phyloP scores from a whole-genome alignment of 1,284 basidiomycete genomes.

The Puccinia horiana region DNA sequence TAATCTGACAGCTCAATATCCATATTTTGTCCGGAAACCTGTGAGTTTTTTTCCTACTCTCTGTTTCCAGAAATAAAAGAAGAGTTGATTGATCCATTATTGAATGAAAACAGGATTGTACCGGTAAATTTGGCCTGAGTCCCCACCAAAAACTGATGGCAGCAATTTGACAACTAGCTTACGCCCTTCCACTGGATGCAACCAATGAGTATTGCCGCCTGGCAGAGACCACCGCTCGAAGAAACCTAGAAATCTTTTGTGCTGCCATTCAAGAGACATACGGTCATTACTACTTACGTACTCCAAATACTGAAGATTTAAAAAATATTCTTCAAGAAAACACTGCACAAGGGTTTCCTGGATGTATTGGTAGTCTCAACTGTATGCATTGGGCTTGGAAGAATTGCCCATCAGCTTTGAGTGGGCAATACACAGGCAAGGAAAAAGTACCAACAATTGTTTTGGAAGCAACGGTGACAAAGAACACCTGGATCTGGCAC shows the following conservation, averaged over 20 bases:
- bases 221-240: not conserved
- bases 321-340: not conserved
- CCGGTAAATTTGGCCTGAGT: not conserved
- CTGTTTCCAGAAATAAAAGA: too few relatives aligned
- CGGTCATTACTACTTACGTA: not conserved
- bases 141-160: not conserved
- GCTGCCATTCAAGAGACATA: not conserved
- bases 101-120: not conserved
- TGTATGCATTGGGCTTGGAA: conserved; percentile 25
- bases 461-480: not conserved
- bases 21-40: not conserved
- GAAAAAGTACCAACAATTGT: conserved; percentile 21
- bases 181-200: not conserved
- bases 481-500: conserved; percentile 26
- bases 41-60: too few relatives aligned
- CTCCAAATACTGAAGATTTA: not conserved
- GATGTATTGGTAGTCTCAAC: conserved; percentile 2
- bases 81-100: too few relatives aligned
- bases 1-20: not conserved
- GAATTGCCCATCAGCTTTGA: conserved; percentile 5
- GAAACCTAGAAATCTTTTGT: not conserved
- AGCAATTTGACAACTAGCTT: not conserved
- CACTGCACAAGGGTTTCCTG: not conserved
- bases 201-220: conserved; percentile 14
- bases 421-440: conserved; percentile 21